These are phyloP conservation scores for Entomortierella beljakovae DNA, from an alignment of 192 early-diverging fungal species.

Conservation along the genomic window DNA sequence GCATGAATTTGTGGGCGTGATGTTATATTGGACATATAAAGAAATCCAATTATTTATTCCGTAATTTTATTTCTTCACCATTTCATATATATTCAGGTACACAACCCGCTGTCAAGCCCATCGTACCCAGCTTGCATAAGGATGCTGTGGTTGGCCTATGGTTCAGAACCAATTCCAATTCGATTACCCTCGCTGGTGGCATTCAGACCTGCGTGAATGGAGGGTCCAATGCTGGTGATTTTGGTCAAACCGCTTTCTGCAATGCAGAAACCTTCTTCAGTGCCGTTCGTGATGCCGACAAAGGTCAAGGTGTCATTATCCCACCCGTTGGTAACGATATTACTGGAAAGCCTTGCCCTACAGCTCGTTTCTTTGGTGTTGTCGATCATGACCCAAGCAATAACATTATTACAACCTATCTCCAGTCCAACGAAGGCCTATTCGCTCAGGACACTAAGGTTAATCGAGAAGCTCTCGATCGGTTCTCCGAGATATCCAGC, in stretches of 20 bases:
- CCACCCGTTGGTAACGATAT: conserved; percentile 21
- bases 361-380: conserved; percentile 30
- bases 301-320: conserved; percentile 7
- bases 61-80: too few relatives aligned
- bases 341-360: conserved; percentile 29
- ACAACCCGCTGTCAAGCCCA: conserved; percentile 10
- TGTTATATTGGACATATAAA: too few relatives aligned
- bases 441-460: conserved; percentile 29
- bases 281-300: conserved; percentile 5
- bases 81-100: conserved; percentile 7
- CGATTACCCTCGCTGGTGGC: conserved; percentile 25
- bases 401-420: conserved; percentile 38
- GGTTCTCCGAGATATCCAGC: conserved; percentile 6
- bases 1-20: too few relatives aligned
- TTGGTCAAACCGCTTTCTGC: conserved; percentile 37
- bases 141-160: conserved; percentile 28
- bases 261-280: conserved; percentile 25
- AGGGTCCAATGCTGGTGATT: conserved; percentile 20
- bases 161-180: conserved; percentile 32
- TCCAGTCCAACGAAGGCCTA: not conserved
- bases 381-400: conserved; percentile 42
- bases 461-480: conserved; percentile 15
- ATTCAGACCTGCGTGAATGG: conserved; percentile 28
- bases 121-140: conserved; percentile 26
- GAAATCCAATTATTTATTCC: too few relatives aligned